Evolutionary conservation across 2,329 filamentous ascomycete genomes (phyloP).

Genomic region (Moelleriella libera): DNA sequence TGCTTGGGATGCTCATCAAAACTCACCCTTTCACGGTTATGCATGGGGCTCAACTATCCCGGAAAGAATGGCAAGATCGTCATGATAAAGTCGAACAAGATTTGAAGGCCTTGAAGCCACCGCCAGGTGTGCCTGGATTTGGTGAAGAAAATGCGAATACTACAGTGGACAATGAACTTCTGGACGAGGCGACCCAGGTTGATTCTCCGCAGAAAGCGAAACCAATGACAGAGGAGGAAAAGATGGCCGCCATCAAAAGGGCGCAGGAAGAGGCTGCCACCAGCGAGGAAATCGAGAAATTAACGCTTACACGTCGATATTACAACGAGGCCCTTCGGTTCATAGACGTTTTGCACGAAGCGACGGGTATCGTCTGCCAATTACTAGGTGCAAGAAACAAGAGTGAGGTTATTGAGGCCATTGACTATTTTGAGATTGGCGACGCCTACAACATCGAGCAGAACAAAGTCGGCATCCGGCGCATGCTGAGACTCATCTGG

Average conservation of each 20-base stretch:
- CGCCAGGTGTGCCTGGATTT: conserved; percentile 48
- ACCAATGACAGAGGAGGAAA: conserved; percentile 67
- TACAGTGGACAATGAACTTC: conserved; percentile 60
- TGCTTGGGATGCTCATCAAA: conserved; percentile 75
- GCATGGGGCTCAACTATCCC: conserved; percentile 74
- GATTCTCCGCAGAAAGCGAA: conserved; percentile 52
- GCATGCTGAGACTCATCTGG: conserved; percentile 96
- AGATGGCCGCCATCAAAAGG: conserved; percentile 58
- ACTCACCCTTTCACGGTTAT: conserved; percentile 90
- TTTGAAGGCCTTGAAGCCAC: conserved; percentile 67
- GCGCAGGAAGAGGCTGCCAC: conserved; percentile 79
- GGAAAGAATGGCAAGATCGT: conserved; percentile 73
- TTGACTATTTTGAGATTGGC: conserved; percentile 93
- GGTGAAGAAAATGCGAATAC: conserved; percentile 52
- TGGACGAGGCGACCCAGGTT: conserved; percentile 80
- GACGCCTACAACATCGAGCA: conserved; percentile 95
- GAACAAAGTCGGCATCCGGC: conserved; percentile 79
- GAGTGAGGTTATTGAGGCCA: conserved; percentile 95
- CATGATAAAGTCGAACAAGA: conserved; percentile 74
- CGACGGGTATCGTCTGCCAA: conserved; percentile 69
- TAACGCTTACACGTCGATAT: conserved; percentile 79
- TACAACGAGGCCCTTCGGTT: conserved; percentile 90
- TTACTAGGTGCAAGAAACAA: conserved; percentile 91
- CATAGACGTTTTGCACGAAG: conserved; percentile 78
- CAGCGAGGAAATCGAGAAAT: conserved; percentile 72